These are phyloP conservation scores for Dictyostelium gargantuum DNA, from an alignment of 208 protist genomes.

Conservation along the genomic window DNA sequence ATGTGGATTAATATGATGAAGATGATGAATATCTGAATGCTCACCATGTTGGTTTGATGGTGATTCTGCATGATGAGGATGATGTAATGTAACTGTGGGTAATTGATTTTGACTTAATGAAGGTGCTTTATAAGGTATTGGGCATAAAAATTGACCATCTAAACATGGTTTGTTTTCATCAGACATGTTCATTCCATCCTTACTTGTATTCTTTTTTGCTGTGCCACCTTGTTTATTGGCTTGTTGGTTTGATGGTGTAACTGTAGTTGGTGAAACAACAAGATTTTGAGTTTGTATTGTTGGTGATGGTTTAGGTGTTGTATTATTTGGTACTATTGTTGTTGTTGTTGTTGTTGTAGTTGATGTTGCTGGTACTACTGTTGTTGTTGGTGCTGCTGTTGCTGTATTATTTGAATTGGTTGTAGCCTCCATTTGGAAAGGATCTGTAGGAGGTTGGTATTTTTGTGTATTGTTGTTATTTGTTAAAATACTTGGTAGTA, in stretches of 20 bases:
- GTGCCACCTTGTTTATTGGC: no score
- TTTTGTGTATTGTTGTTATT: no score
- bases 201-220: neutral
- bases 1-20: neutral
- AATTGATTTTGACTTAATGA: conserved; percentile 21
- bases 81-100: neutral
- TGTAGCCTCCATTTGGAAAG: no score
- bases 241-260: neutral
- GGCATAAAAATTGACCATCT: conserved; percentile 9
- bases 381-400: neutral
- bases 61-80: neutral
- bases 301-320: neutral
- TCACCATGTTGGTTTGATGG: neutral
- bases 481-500: no score
- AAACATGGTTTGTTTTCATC: neutral
- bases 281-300: neutral
- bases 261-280: neutral
- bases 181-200: neutral
- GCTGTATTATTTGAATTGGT: no score
- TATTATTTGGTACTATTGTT: neutral
- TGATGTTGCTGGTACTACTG: neutral
- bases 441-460: no score
- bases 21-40: neutral
- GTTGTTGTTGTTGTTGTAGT: neutral
- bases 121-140: conserved; percentile 45